A percentile compares a stretch with the other conserved stretches of the same genome.
Conservation (phyloP, 208 protist genomes). For the Leptomonas seymouri region DNA sequence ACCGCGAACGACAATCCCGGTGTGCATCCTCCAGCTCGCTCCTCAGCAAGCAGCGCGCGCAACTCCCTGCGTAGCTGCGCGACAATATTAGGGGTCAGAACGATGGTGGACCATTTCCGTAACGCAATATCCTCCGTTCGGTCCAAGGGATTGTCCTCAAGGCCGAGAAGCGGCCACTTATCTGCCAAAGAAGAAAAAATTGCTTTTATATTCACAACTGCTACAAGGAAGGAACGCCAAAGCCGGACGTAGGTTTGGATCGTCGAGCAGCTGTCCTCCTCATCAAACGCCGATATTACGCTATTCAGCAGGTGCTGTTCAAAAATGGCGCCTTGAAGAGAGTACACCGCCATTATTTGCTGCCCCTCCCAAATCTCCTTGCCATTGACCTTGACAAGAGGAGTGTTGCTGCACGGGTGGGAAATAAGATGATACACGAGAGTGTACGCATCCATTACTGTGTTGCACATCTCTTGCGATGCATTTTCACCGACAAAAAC, state of each 20-base stretch:
- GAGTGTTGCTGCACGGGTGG: conserved; percentile 44
- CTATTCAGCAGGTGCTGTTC: conserved; percentile 33
- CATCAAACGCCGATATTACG: conserved; percentile 25
- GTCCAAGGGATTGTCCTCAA: conserved; percentile 41
- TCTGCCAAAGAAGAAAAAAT: conserved; percentile 43
- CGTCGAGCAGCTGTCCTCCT: conserved; percentile 2
- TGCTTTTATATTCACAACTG: conserved; percentile 45
- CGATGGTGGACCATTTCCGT: conserved; percentile 35
- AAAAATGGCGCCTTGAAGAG: conserved; percentile 31
- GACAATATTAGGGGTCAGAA: conserved; percentile 26
- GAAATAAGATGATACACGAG: conserved; percentile 59
- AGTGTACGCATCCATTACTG: conserved; percentile 33
- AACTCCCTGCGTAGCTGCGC: conserved; percentile 30
- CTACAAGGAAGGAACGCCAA: conserved; percentile 46
- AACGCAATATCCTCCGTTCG: conserved; percentile 43
- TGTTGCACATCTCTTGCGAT: conserved; percentile 36
- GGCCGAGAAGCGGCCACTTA: conserved; percentile 34
- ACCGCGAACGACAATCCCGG: conserved; percentile 21
- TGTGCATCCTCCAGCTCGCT: conserved; percentile 7
- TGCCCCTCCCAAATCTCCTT: conserved; percentile 34
- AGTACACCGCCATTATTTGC: conserved; percentile 42
- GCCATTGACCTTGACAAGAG: conserved; percentile 28
- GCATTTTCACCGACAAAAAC: conserved; percentile 11
- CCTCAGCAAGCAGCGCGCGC: conserved; percentile 23
- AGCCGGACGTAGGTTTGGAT: conserved; percentile 39